Percentiles rank a stretch among this genome's conserved stretches.
phyloP scores from a whole-genome alignment of 768 basidiomycete species.

The Lepiota venenata region DNA sequence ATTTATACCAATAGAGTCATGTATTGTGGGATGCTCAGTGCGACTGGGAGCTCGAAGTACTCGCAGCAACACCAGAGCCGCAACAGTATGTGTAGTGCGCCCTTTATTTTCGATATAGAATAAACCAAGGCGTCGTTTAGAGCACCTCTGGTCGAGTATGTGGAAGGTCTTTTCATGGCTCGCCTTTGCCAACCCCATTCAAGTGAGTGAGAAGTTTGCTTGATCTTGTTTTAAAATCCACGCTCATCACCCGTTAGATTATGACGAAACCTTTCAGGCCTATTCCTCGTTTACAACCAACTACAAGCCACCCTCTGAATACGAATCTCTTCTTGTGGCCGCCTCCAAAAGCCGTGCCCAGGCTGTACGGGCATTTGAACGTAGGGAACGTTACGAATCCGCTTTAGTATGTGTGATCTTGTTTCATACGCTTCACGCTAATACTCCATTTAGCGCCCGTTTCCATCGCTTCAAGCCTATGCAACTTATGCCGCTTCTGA shows the following conservation, averaged over 20 bases:
- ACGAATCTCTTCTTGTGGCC: slow-evolving; percentile 70
- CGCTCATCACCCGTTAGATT: slow-evolving; percentile 39
- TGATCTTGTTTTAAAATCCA: background rate
- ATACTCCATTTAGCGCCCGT: slow-evolving; percentile 19
- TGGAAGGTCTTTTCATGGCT: slow-evolving; percentile 57
- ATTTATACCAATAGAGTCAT: slow-evolving; percentile 47
- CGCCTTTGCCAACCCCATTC: slow-evolving; percentile 78
- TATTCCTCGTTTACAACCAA: slow-evolving; percentile 90
- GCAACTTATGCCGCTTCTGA: slow-evolving; percentile 63
- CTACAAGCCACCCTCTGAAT: slow-evolving; percentile 68
- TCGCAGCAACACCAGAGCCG: slow-evolving; percentile 43
- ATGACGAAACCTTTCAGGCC: slow-evolving; percentile 76
- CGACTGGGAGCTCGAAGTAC: slow-evolving; percentile 70
- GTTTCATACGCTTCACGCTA: background rate
- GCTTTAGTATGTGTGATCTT: slow-evolving; percentile 44
- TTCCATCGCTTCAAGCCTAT: slow-evolving; percentile 55
- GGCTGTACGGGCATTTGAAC: slow-evolving; percentile 57
- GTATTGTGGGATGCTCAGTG: slow-evolving; percentile 67
- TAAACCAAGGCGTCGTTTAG: slow-evolving; percentile 26
- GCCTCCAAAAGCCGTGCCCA: slow-evolving; percentile 71
- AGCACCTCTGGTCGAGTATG: slow-evolving; percentile 36
- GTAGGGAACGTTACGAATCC: slow-evolving; percentile 61
- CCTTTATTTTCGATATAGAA: background rate
- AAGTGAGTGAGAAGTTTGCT: slow-evolving; percentile 34
- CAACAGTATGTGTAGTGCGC: slow-evolving; percentile 43